Conservation (phyloP, 2,329 filamentous ascomycete genomes). For the Calonectria naviculata region DNA sequence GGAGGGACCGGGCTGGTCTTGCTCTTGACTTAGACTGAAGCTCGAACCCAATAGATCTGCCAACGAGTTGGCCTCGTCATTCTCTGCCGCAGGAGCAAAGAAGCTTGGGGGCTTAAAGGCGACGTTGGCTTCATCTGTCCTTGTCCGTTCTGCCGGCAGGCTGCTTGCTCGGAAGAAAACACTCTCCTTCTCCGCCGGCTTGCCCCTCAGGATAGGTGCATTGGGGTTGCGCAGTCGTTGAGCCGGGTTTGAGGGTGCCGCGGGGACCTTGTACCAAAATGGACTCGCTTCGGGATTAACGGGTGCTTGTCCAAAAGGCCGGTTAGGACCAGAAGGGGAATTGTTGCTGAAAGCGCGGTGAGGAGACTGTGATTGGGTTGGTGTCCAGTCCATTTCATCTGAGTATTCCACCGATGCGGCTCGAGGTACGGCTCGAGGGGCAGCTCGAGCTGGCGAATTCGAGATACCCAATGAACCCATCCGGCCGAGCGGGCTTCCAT, state of each 20-base stretch:
- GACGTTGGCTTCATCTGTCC: slow-evolving; percentile 38
- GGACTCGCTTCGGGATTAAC: slow-evolving; percentile 59
- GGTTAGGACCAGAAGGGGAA: slow-evolving; percentile 50
- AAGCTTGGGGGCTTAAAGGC: slow-evolving; percentile 71
- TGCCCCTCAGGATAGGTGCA: slow-evolving; percentile 62
- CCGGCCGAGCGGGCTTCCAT: slow-evolving; percentile 14
- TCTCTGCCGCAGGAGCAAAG: slow-evolving; percentile 60
- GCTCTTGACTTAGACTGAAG: slow-evolving; percentile 53
- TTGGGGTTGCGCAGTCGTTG: slow-evolving; percentile 71
- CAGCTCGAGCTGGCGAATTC: slow-evolving; percentile 23
- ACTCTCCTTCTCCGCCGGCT: slow-evolving; percentile 55
- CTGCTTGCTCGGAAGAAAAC: slow-evolving; percentile 61
- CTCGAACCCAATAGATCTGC: slow-evolving; percentile 57
- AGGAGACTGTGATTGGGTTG: slow-evolving; percentile 56
- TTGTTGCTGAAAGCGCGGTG: slow-evolving; percentile 66
- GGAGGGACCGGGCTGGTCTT: slow-evolving; percentile 12
- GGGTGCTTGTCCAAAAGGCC: slow-evolving; percentile 58
- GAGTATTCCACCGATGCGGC: slow-evolving; percentile 48
- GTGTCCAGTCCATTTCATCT: slow-evolving; percentile 81
- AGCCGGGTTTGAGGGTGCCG: slow-evolving; percentile 75
- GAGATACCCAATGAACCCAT: slow-evolving; percentile 34
- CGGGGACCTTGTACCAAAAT: slow-evolving; percentile 78
- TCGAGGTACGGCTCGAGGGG: slow-evolving; percentile 21
- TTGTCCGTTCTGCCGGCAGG: slow-evolving; percentile 20
- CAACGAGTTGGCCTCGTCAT: slow-evolving; percentile 56